Evolutionary conservation across 75 land plant species (phyloP).

Genomic region (Cupressus sempervirens): DNA sequence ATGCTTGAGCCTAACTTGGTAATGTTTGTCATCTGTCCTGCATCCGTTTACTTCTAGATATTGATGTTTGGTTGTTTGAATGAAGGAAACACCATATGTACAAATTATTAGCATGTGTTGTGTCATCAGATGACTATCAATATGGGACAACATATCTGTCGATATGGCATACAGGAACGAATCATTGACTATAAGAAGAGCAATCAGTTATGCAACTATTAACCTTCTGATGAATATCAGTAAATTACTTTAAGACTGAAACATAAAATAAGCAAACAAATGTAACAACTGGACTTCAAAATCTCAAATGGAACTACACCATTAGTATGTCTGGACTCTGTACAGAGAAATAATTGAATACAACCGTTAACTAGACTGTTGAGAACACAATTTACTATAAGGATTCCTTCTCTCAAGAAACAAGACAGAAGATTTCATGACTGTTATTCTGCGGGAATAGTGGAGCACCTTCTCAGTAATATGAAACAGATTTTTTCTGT

Average conservation of each 20-base stretch:
- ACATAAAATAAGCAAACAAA: not conserved
- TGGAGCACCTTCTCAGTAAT: not conserved
- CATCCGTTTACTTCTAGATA: not conserved
- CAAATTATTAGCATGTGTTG: not conserved
- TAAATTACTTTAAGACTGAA: not conserved
- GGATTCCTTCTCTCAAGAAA: not conserved
- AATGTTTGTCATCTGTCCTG: not conserved
- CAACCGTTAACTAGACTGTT: not conserved
- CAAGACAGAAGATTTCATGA: not conserved
- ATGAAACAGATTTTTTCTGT: not conserved
- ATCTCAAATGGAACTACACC: not conserved
- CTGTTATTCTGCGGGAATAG: not conserved
- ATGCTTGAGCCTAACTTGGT: not conserved
- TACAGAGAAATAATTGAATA: not conserved
- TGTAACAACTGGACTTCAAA: not conserved
- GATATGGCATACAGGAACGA: not conserved
- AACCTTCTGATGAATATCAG: not conserved
- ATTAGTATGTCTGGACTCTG: not conserved
- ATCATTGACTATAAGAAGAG: not conserved
- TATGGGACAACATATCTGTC: not conserved
- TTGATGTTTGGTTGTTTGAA: not conserved
- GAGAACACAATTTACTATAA: not conserved
- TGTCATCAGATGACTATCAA: not conserved
- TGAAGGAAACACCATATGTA: not conserved
- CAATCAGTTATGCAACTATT: not conserved